A percentile compares a stretch with the other conserved stretches of the same genome.
Conservation (phyloP, 2,329 filamentous ascomycete species). For the Aspergillus melleus region DNA sequence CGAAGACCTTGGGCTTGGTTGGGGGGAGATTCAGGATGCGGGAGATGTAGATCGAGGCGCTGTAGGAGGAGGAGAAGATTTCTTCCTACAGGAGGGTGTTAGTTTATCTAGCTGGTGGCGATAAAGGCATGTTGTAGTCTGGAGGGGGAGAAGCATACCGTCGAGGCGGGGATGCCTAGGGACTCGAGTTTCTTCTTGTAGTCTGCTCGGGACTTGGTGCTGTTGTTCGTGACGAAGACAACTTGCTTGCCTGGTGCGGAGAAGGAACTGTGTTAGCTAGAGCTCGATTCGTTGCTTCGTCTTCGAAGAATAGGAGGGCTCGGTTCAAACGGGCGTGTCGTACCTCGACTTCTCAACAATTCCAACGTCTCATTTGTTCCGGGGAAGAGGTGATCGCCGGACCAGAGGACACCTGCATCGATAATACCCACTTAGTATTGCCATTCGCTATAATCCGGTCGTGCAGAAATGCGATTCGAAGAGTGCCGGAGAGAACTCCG, state of each 20-base stretch:
- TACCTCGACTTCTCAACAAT: constrained; percentile 78
- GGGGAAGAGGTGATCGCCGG: constrained; percentile 84
- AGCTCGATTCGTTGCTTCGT: constrained; percentile 3
- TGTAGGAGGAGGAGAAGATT: constrained; percentile 95
- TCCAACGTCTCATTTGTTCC: constrained; percentile 82
- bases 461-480: constrained; percentile 7
- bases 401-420: constrained; percentile 86
- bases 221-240: constrained; percentile 98
- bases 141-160: constrained; percentile 43
- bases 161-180: constrained; percentile 74
- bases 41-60: constrained; percentile 90
- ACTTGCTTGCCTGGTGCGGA: constrained; percentile 72
- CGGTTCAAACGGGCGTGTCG: not conserved
- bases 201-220: constrained; percentile 88
- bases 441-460: constrained; percentile 17
- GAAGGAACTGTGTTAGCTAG: not conserved
- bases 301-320: not conserved
- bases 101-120: not conserved
- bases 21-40: constrained; percentile 79
- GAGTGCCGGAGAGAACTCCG: not conserved
- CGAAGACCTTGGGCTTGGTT: constrained; percentile 88
- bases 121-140: not conserved
- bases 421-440: constrained; percentile 32
- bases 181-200: constrained; percentile 88
- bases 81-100: constrained; percentile 62